Conservation (phyloP, 495 filamentous ascomycete genomes). For the Letharia columbiana region DNA sequence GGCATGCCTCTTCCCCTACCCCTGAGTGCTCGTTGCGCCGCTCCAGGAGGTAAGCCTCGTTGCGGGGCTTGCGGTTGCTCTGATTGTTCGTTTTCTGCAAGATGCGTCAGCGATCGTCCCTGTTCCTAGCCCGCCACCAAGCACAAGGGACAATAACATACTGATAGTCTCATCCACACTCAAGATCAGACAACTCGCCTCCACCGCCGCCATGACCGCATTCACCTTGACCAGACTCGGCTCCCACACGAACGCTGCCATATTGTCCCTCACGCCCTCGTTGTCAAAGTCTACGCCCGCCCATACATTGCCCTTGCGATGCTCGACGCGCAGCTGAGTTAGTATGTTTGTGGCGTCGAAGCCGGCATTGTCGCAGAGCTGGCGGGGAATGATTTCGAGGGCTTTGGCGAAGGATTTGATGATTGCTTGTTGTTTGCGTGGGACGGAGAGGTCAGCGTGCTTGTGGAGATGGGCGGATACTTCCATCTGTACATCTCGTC, state of each 20-base stretch:
- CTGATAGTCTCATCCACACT: conserved; percentile 96
- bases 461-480: conserved; percentile 83
- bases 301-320: conserved; percentile 83
- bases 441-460: conserved; percentile 83
- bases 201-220: conserved; percentile 89
- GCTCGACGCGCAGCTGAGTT: conserved; percentile 88
- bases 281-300: conserved; percentile 90
- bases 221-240: conserved; percentile 94
- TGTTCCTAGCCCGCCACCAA: neutral
- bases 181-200: conserved; percentile 89
- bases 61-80: conserved; percentile 68
- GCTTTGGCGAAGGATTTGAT: conserved; percentile 98
- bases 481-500: conserved; percentile 56
- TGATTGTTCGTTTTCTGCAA: conserved; percentile 76
- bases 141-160: conserved; percentile 32
- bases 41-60: conserved; percentile 76
- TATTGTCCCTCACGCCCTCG: conserved; percentile 87
- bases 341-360: conserved; percentile 98
- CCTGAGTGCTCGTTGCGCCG: conserved; percentile 80
- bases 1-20: conserved; percentile 90
- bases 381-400: conserved; percentile 90
- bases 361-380: conserved; percentile 95
- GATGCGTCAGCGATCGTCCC: conserved; percentile 10
- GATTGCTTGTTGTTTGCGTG: conserved; percentile 91
- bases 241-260: conserved; percentile 94